These are phyloP conservation scores for Rubus idaeus DNA, from an alignment of 306 rosid species.

Conservation along the genomic window DNA sequence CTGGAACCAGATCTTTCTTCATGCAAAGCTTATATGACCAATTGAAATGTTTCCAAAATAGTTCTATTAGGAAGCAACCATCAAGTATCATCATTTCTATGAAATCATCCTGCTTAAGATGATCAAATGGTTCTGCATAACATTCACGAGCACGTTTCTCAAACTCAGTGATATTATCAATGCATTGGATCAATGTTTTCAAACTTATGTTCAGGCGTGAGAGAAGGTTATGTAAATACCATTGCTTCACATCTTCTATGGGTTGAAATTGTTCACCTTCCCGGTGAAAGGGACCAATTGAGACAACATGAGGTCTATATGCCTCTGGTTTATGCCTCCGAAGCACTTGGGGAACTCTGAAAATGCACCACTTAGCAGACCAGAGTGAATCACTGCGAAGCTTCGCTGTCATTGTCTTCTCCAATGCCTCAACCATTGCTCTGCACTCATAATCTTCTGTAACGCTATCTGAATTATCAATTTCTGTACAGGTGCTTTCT, in stretches of 20 bases:
- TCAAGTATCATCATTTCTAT: slow-evolving; percentile 25
- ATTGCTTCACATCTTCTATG: not conserved
- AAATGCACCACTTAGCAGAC: slow-evolving; percentile 15
- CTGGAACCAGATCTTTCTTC: not conserved
- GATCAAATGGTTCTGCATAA: not conserved
- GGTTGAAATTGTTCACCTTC: not conserved
- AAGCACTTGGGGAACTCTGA: slow-evolving; percentile 14
- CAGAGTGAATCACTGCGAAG: not conserved
- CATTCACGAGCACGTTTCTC: not conserved
- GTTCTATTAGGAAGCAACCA: slow-evolving; percentile 31
- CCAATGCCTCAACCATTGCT: not conserved
- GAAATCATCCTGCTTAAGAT: not conserved
- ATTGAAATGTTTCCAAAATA: slow-evolving; percentile 1
- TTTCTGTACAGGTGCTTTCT: not conserved
- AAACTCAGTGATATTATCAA: not conserved
- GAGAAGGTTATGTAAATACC: not conserved
- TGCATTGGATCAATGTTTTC: not conserved
- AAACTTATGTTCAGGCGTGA: rapidly evolving
- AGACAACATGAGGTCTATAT: not conserved
- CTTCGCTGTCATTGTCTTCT: not conserved
- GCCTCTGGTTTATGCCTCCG: not conserved
- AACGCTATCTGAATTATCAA: too few species aligned
- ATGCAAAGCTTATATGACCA: not conserved
- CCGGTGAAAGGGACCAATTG: slow-evolving; percentile 25
- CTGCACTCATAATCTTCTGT: too few species aligned